Base-by-base conservation (phyloP, 441 rosid species). In the Euphorbia celastroides region DNA sequence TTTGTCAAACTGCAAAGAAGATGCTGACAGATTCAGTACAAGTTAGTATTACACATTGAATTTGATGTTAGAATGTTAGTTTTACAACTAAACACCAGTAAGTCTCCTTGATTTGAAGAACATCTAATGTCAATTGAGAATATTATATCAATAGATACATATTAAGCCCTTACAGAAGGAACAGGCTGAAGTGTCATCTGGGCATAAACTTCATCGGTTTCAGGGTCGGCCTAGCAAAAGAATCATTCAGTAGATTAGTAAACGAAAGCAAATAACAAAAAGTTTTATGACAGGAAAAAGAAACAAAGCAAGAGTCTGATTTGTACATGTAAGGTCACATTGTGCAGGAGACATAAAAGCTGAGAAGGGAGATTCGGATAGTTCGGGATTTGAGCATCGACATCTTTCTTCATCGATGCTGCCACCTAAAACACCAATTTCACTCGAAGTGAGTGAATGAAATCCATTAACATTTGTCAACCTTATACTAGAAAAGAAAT, bases 111-210 rank as follows among this genome's bases (percentile, higher is more conserved):
- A 59, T 72, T 69, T 32, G 63, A 66, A 36, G 64, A 62, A 64
- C 61, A 68, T 52, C 65, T 26, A 66, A 26, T 61, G 38, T 34
- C 38, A 4, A 76, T n/a, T n/a, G 61, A 32, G 5, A 34, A 70
- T 38, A 65, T 59, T 55, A 17, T 50, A 63, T 60, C 36, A 68
- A 58, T 27, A 38, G 22, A 31, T 64, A 27, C 16, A 61, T 57
- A 64, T 38, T 26, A 67, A 72, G 60, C 57, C 19, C 86, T 79
- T 76, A 88, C 95, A 7, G 82, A 77, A 77, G 88, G 72, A 71
- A 92, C 98, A 20, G 99, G 97, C 70, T 86, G 97, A 60, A 94
- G 97, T 38, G 97, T 87, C 99, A 94, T 94, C 80, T 92, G 98
- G 23, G 98, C 94, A 78, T 88, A 94, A 58, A 94, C 93, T 78